These are phyloP conservation scores for Scheffersomyces illinoinensis DNA, from an alignment of 1,139 yeast genomes.

Conservation along the genomic window DNA sequence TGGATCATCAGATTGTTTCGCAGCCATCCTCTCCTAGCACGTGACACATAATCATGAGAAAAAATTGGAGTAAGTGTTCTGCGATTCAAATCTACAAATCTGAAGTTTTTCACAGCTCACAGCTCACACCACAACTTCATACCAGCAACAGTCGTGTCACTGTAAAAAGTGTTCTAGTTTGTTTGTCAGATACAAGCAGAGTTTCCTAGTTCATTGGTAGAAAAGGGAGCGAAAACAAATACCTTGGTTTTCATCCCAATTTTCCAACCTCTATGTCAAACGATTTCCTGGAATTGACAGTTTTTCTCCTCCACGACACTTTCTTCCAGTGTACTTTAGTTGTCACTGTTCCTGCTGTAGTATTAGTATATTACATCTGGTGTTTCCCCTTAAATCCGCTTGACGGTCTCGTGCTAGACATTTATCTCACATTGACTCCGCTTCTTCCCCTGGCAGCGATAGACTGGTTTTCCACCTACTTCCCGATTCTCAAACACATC, in stretches of 20 bases:
- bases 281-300: neutral
- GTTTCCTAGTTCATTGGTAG: neutral
- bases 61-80: neutral
- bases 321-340: neutral
- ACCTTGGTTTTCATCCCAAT: neutral
- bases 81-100: neutral
- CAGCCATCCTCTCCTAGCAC: neutral
- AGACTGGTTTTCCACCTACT: neutral
- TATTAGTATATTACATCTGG: neutral
- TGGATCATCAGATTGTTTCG: neutral
- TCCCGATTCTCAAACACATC: neutral
- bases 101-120: neutral
- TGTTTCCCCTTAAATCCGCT: neutral
- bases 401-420: neutral
- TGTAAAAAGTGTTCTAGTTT: neutral
- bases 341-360: neutral
- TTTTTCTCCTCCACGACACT: neutral
- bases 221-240: neutral
- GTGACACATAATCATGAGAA: neutral
- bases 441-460: neutral
- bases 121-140: neutral
- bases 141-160: neutral
- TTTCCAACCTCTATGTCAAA: neutral
- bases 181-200: neutral
- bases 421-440: neutral